Evolutionary conservation across 2,329 filamentous ascomycete species (phyloP).

Genomic region (Clathrospora elynae): DNA sequence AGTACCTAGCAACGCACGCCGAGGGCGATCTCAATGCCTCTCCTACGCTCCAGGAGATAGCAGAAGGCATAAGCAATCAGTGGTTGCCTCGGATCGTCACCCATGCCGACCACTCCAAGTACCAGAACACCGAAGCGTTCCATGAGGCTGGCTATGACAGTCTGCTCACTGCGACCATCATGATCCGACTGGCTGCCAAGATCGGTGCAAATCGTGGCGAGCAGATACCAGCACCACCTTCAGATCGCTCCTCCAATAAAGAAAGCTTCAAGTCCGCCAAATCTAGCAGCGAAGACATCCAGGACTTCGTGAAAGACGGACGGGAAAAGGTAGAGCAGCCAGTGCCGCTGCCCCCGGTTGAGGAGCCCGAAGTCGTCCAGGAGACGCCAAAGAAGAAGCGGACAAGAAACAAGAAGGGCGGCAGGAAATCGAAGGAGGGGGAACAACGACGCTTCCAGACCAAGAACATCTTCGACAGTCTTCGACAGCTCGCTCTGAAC

Average conservation of each 20-base stretch:
- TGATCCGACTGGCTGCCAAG: constrained; percentile 61
- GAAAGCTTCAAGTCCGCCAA: constrained; percentile 5
- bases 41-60: constrained; percentile 56
- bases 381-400: constrained; percentile 15
- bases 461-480: constrained; percentile 35
- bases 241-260: background rate
- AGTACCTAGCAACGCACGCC: constrained; percentile 65
- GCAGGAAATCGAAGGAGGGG: constrained; percentile 6
- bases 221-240: constrained; percentile 2
- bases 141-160: constrained; percentile 70
- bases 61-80: constrained; percentile 50
- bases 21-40: constrained; percentile 59
- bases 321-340: constrained; percentile 23
- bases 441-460: constrained; percentile 26
- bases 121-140: constrained; percentile 48
- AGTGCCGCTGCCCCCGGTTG: constrained; percentile 21
- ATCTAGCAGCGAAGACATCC: constrained; percentile 12
- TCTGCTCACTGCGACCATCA: constrained; percentile 63
- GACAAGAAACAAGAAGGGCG: constrained; percentile 21
- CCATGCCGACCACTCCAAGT: constrained; percentile 47
- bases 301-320: constrained; percentile 21
- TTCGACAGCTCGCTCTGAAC: constrained; percentile 16
- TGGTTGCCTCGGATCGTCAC: constrained; percentile 51
- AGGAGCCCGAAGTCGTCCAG: constrained; percentile 1
- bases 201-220: constrained; percentile 48